A percentile compares a stretch with the other conserved stretches of the same genome.
These are phyloP conservation scores for Lentinula raphanica DNA, from an alignment of 768 basidiomycete genomes.

Conservation along the genomic window DNA sequence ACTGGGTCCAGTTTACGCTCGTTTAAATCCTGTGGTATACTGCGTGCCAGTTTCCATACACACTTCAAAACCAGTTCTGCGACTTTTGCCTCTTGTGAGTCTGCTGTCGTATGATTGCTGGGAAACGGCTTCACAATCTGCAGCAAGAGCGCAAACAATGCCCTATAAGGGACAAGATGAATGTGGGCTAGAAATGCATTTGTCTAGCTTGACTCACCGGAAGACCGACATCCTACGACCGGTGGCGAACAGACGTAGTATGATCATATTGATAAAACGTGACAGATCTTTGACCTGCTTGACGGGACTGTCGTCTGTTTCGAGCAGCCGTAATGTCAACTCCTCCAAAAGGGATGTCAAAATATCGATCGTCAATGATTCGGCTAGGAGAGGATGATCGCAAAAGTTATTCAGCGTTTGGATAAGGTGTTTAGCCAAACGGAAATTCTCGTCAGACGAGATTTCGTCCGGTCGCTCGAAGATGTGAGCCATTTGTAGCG, in stretches of 20 bases:
- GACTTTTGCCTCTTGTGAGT: conserved; percentile 81
- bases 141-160: conserved; percentile 76
- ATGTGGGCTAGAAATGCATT: conserved; percentile 5
- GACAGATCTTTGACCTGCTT: conserved; percentile 89
- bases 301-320: conserved; percentile 84
- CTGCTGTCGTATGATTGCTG: conserved; percentile 58
- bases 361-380: conserved; percentile 80
- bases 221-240: conserved; percentile 88
- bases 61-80: conserved; percentile 94
- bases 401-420: conserved; percentile 95
- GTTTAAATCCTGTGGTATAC: conserved; percentile 86
- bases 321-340: conserved; percentile 82
- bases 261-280: conserved; percentile 97
- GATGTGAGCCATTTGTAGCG: conserved; percentile 85
- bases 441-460: conserved; percentile 73
- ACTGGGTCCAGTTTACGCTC: conserved; percentile 79
- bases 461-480: conserved; percentile 81
- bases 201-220: conserved; percentile 49
- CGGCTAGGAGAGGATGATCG: conserved; percentile 82
- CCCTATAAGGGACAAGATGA: conserved; percentile 34
- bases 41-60: conserved; percentile 95
- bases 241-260: conserved; percentile 88
- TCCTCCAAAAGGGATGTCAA: conserved; percentile 87
- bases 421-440: conserved; percentile 94
- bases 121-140: conserved; percentile 85